Evolutionary conservation across 192 early-diverging fungal species (phyloP), one percentile per base, ranked within the genome.

Genomic region (Thamnidium elegans): DNA sequence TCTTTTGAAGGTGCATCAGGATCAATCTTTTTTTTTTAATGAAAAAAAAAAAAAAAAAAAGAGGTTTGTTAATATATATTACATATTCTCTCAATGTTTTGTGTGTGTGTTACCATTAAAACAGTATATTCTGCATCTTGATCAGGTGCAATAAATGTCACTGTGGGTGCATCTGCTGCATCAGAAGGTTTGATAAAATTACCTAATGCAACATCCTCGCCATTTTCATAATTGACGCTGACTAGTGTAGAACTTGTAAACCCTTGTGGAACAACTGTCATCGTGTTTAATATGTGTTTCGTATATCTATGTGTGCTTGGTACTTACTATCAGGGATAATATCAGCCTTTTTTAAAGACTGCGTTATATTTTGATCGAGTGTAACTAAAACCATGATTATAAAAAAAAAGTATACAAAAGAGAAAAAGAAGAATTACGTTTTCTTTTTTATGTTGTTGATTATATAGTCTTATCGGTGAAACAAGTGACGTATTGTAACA

Each of bases 1-100:
- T 17, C 46, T 43, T 73, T 72, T 46, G 71, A 75, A n/a, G 84
- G 84, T 19, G 82, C 84, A 70, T 86, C 84, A 7, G 80, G 82
- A 63, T 86, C 84, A 21, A 71, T 67, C 82, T 82, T 5, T 14
- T 48, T 17, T 17, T 39, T 39, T 39, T 39, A n/a, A n/a, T n/a
- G n/a, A n/a, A n/a, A n/a, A n/a, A n/a, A n/a, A n/a, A n/a, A n/a
- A n/a, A n/a, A n/a, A n/a, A n/a, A n/a, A n/a, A n/a, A n/a, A n/a
- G n/a, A n/a, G n/a, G n/a, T n/a, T n/a, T 39, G 36, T 17, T 48
- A 15, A 15, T 48, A 48, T 1, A 48, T 14, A 48, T 0, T 48
- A 15, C 46, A n/a, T 48, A 48, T 26, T 26, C 26, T 26, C 26
- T 26, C 3, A 48, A 48, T 48, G 46, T 17, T 48, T 15, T 17